Evolutionary conservation across 2,329 filamentous ascomycete species (phyloP).

Genomic region (Xylaria sp.): DNA sequence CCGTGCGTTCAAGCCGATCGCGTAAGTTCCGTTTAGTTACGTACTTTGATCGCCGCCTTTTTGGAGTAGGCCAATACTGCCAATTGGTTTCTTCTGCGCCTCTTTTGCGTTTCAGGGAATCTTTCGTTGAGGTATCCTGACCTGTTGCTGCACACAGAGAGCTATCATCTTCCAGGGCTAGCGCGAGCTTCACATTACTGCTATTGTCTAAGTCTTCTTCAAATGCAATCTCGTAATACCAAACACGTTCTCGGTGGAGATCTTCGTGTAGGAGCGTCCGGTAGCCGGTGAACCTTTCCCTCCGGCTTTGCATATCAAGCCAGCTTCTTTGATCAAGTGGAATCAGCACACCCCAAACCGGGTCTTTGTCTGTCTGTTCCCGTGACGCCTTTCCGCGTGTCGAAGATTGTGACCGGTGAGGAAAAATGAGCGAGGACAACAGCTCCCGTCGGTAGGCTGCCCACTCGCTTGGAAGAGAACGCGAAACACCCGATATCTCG

Average conservation of each 20-base stretch:
- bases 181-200: too few relatives aligned
- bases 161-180: too few relatives aligned
- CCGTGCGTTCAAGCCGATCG: constrained; percentile 6
- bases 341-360: constrained; percentile 7
- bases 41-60: neutral
- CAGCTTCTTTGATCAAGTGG: constrained; percentile 4
- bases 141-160: neutral
- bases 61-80: too few relatives aligned
- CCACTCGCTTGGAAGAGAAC: neutral
- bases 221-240: constrained; percentile 8
- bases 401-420: neutral
- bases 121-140: neutral
- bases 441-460: constrained; percentile 3
- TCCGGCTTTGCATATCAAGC: constrained; percentile 1
- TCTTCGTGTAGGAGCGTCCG: constrained; percentile 12
- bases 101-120: neutral
- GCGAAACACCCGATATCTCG: neutral
- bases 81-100: neutral
- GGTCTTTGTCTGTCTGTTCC: neutral
- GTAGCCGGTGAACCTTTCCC: constrained; percentile 6
- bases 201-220: too few relatives aligned
- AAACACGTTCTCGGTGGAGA: constrained; percentile 10
- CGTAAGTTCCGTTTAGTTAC: constrained; percentile 2
- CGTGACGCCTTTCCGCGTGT: neutral
- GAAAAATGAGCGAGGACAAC: too few relatives aligned